These are phyloP conservation scores for Pseudonitzschia multiseries DNA, from an alignment of 108 stramenopile genomes.

Conservation along the genomic window DNA sequence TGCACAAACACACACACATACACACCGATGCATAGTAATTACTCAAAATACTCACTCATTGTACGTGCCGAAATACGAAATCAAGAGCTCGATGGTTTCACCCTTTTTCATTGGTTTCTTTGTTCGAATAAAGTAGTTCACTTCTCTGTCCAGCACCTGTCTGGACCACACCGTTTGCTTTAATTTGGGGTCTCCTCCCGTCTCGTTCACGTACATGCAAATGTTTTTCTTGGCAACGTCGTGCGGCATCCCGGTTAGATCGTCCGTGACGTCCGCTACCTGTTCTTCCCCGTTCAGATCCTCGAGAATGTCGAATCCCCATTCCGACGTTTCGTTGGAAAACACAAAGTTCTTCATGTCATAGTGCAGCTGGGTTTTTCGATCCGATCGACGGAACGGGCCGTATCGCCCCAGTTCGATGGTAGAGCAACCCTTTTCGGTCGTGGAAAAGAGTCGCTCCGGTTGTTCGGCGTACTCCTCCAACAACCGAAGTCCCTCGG, in stretches of 20 bases:
- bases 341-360: slow-evolving; percentile 62
- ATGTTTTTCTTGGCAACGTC: slow-evolving; percentile 42
- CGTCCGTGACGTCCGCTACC: slow-evolving; percentile 74
- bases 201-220: slow-evolving; percentile 81
- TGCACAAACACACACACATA: not conserved
- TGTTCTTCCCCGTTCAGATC: slow-evolving; percentile 31
- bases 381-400: slow-evolving; percentile 47
- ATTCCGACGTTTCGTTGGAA: slow-evolving; percentile 36
- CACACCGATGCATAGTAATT: not conserved
- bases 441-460: slow-evolving; percentile 18
- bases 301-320: slow-evolving; percentile 38
- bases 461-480: slow-evolving; percentile 24
- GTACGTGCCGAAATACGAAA: slow-evolving; percentile 61
- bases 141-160: slow-evolving; percentile 41
- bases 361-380: slow-evolving; percentile 50
- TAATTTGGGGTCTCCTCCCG: slow-evolving; percentile 46
- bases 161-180: slow-evolving; percentile 49
- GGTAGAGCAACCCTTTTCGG: slow-evolving; percentile 23
- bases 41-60: slow-evolving; percentile 36
- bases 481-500: not conserved
- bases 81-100: slow-evolving; percentile 64
- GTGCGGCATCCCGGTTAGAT: slow-evolving; percentile 72
- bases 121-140: slow-evolving; percentile 54
- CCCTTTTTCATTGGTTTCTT: slow-evolving; percentile 55
- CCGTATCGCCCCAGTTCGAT: slow-evolving; percentile 73